Conservation (phyloP, 257 asterid genomes). For the Solanum bulbocastanum region DNA sequence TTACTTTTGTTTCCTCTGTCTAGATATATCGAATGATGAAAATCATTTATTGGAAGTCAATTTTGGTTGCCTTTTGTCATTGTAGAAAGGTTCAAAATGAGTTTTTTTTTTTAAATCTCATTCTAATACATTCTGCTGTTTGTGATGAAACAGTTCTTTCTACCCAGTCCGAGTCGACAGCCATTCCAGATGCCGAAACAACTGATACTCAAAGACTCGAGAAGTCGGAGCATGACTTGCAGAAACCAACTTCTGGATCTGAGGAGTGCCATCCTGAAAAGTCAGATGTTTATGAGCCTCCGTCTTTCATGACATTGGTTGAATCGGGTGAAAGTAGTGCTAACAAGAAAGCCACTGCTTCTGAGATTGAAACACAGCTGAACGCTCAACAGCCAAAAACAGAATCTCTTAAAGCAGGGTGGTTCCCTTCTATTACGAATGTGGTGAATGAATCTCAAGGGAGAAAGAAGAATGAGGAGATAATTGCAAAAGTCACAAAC, state of each 20-base stretch:
- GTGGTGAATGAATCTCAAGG: conserved; percentile 73
- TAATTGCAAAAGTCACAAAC: conserved; percentile 66
- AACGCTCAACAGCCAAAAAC: conserved; percentile 32
- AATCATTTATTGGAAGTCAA: neutral
- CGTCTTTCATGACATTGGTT: conserved; percentile 69
- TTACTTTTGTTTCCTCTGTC: neutral
- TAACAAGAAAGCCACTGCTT: conserved; percentile 15
- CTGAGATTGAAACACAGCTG: conserved; percentile 43
- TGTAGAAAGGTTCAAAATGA: neutral
- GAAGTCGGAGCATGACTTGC: conserved; percentile 22
- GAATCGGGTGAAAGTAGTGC: conserved; percentile 20
- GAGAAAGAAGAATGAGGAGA: conserved; percentile 77
- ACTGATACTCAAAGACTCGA: conserved; percentile 21
- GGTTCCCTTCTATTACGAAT: conserved; percentile 67
- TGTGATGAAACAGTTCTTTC: conserved; percentile 20
- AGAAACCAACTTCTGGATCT: conserved; percentile 22
- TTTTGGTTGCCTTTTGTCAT: neutral
- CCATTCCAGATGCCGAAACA: conserved; percentile 13
- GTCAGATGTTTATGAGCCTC: conserved; percentile 57
- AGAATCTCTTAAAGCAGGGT: conserved; percentile 48
- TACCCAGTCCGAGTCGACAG: conserved; percentile 22
- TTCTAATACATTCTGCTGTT: neutral
- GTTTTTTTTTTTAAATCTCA: neutral
- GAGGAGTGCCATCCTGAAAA: conserved; percentile 20
- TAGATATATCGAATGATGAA: neutral